phyloP scores from a whole-genome alignment of 805 yeast species.

The Metschnikowia vanudenii region DNA sequence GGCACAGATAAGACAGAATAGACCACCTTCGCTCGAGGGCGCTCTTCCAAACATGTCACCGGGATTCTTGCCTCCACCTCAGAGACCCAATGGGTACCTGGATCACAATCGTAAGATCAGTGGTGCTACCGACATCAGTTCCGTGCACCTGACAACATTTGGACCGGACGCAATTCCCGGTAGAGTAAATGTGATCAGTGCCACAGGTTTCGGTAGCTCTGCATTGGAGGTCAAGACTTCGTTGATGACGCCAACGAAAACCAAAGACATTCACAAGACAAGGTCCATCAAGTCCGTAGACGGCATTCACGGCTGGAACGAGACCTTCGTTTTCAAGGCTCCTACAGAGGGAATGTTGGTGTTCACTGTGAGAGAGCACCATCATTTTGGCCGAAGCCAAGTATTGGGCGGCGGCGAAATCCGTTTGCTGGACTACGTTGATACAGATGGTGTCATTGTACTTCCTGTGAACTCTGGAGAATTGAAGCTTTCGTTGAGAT shows the following conservation, averaged over 20 bases:
- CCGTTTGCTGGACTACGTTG: constrained; percentile 48
- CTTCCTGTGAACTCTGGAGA: constrained; percentile 38
- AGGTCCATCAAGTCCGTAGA: constrained; percentile 50
- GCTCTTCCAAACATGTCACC: constrained; percentile 35
- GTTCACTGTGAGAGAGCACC: constrained; percentile 64
- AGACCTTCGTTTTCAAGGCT: constrained; percentile 65
- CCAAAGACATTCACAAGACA: constrained; percentile 65
- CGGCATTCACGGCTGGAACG: constrained; percentile 56
- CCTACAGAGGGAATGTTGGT: constrained; percentile 57
- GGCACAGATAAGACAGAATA: constrained; percentile 15
- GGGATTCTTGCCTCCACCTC: constrained; percentile 40
- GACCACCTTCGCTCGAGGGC: constrained; percentile 17
- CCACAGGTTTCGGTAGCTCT: constrained; percentile 37
- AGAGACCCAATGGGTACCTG: constrained; percentile 26
- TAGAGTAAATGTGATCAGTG: constrained; percentile 49
- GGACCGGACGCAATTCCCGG: constrained; percentile 51
- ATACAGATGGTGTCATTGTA: constrained; percentile 42
- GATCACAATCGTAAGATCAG: constrained; percentile 25
- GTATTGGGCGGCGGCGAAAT: constrained; percentile 62
- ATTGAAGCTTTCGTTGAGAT: constrained; percentile 41
- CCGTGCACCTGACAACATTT: constrained; percentile 36
- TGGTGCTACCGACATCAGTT: constrained; percentile 30
- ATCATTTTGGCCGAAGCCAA: constrained; percentile 67
- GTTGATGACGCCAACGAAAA: constrained; percentile 44
- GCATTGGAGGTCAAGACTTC: constrained; percentile 53